Percentiles rank a stretch among this genome's conserved stretches.
Evolutionary conservation across 768 basidiomycete species (phyloP).

Genomic region (Rhodotorula kratochvilovae): DNA sequence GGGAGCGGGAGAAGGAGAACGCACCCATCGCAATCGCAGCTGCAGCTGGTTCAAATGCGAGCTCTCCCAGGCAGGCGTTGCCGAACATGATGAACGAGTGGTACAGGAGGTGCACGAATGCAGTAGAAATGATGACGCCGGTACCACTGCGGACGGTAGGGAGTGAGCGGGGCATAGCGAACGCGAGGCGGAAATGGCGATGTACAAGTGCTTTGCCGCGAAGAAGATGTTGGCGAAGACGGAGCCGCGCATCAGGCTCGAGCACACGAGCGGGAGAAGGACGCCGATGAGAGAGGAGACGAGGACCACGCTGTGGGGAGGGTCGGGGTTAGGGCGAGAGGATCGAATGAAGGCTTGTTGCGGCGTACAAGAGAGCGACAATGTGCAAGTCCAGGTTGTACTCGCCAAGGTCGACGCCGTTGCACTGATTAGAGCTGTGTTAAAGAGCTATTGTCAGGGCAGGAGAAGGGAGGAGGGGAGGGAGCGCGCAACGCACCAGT

Average conservation of each 20-base stretch:
- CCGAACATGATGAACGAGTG: conserved; percentile 49
- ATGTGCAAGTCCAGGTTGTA: conserved; percentile 39
- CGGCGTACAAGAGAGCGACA: conserved; percentile 35
- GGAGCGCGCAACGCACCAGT: conserved; percentile 1
- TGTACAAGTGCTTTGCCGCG: conserved; percentile 34
- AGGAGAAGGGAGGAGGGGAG: no score
- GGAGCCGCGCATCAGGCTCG: neutral
- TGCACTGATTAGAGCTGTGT: conserved; percentile 10
- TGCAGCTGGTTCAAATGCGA: conserved; percentile 47
- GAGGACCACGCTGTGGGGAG: conserved; percentile 23
- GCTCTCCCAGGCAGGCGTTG: conserved; percentile 46
- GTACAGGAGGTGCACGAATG: conserved; percentile 46
- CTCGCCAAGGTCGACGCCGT: conserved; percentile 32
- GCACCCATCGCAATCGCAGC: conserved; percentile 47
- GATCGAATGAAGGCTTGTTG: neutral
- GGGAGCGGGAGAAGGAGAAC: neutral
- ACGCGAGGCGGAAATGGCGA: neutral
- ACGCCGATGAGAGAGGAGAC: conserved; percentile 36
- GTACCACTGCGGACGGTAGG: conserved; percentile 22
- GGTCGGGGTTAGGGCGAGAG: neutral
- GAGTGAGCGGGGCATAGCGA: neutral
- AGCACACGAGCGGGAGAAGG: conserved; percentile 27
- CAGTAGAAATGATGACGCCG: conserved; percentile 48
- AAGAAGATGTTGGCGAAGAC: conserved; percentile 26
- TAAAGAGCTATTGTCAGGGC: neutral